Evolutionary conservation across 179 eudicot species (phyloP).

Genomic region (Corrigiola litoralis): DNA sequence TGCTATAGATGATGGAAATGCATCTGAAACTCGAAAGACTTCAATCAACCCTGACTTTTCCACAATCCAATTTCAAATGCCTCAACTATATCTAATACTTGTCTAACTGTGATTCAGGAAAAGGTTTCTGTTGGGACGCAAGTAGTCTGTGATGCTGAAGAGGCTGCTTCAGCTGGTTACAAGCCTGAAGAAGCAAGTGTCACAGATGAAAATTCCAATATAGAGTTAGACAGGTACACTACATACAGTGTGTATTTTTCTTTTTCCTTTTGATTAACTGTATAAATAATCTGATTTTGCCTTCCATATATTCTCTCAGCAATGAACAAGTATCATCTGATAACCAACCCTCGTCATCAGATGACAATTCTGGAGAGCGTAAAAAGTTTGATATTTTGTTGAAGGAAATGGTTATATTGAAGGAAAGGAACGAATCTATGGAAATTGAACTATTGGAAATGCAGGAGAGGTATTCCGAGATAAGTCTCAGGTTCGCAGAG

Average conservation of each 20-base stretch:
- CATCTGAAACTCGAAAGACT: no score
- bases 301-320: constrained; percentile 19
- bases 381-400: constrained; percentile 26
- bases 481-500: constrained; percentile 95
- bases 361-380: constrained; percentile 15
- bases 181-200: constrained; percentile 15
- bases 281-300: background rate
- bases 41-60: no score
- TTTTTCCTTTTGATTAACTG: background rate
- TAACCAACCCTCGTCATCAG: constrained; percentile 20
- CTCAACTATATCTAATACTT: background rate
- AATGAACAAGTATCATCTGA: constrained; percentile 21
- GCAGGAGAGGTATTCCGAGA: constrained; percentile 92
- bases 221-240: constrained; percentile 15
- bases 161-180: constrained; percentile 3
- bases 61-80: no score
- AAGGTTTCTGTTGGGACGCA: constrained; percentile 33
- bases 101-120: constrained; percentile 5
- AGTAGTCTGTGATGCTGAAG: constrained; percentile 21
- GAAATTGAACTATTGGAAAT: constrained; percentile 83
- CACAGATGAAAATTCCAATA: constrained; percentile 10
- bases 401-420: constrained; percentile 49
- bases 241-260: no score
- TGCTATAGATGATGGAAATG: no score
- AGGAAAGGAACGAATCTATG: constrained; percentile 66